A percentile compares a stretch with the other conserved stretches of the same genome.
Evolutionary conservation across 176 grass and related monocot genomes (phyloP).

Genomic region (Thalia dealbata): DNA sequence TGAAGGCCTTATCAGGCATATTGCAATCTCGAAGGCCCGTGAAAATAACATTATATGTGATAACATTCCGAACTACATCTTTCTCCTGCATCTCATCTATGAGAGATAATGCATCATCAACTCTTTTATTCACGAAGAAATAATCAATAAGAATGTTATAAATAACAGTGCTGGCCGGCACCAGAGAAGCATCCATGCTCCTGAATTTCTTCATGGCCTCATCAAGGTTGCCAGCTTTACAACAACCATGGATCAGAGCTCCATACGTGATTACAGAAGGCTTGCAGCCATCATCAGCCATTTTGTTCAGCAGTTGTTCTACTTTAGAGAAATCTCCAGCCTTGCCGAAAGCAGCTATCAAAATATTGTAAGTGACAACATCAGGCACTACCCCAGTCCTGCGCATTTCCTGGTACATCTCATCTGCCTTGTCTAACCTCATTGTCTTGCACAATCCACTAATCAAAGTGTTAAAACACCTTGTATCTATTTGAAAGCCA

Average conservation of each 20-base stretch:
- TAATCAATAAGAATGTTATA: conserved; percentile 66
- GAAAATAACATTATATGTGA: conserved; percentile 57
- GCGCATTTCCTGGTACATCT: conserved; percentile 43
- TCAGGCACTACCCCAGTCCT: conserved; percentile 40
- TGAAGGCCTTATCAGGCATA: conserved; percentile 46
- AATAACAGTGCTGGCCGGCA: conserved; percentile 45
- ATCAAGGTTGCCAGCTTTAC: conserved; percentile 51
- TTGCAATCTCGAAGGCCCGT: conserved; percentile 40
- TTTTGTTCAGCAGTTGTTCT: conserved; percentile 41
- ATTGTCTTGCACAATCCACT: conserved; percentile 62
- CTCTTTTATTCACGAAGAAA: conserved; percentile 37
- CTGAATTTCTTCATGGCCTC: conserved; percentile 54
- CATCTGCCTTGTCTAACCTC: conserved; percentile 34
- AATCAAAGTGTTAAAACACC: conserved; percentile 64
- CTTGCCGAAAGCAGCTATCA: conserved; percentile 53
- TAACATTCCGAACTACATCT: conserved; percentile 33
- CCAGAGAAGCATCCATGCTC: conserved; percentile 34
- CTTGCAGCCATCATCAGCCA: conserved; percentile 46
- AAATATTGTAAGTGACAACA: conserved; percentile 60
- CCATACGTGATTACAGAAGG: conserved; percentile 71
- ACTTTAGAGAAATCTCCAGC: conserved; percentile 43
- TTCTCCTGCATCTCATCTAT: conserved; percentile 55
- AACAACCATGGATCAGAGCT: conserved; percentile 69
- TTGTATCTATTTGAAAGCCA: conserved; percentile 56
- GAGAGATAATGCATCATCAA: conserved; percentile 28